A percentile compares a stretch with the other conserved stretches of the same genome.
These are phyloP conservation scores for Schizosaccharomyces japonicus DNA, from an alignment of 805 yeast species.

Conservation along the genomic window DNA sequence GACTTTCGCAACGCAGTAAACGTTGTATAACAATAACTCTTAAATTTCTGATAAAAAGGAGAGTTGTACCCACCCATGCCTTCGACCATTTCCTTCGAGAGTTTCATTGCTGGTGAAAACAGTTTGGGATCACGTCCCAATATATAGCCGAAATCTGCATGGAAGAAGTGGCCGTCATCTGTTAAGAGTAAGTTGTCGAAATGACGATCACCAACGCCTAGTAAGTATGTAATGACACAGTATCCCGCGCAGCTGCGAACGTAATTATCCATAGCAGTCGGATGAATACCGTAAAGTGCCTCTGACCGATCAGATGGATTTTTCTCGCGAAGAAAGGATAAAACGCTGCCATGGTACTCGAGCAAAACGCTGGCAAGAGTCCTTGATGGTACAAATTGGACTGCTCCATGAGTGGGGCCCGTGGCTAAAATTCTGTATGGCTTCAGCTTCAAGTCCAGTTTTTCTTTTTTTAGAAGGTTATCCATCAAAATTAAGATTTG, in stretches of 20 bases:
- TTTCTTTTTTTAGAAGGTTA: conserved; percentile 63
- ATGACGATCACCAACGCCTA: conserved; percentile 96
- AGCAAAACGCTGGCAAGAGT: conserved; percentile 60
- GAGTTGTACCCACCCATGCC: conserved; percentile 91
- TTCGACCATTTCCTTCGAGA: conserved; percentile 88
- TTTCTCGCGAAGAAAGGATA: conserved; percentile 43
- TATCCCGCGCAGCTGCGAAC: conserved; percentile 87
- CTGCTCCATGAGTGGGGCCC: conserved; percentile 72
- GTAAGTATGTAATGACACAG: conserved; percentile 77
- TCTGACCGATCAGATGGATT: conserved; percentile 25
- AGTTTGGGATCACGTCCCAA: conserved; percentile 95
- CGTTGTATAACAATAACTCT: conserved; percentile 84
- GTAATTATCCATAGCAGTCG: conserved; percentile 72
- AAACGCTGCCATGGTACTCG: conserved; percentile 46
- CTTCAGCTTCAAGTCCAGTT: conserved; percentile 61
- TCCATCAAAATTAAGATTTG: conserved; percentile 86
- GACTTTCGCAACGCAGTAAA: conserved; percentile 75
- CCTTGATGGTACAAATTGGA: conserved; percentile 83
- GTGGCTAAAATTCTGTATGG: conserved; percentile 84
- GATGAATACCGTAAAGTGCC: conserved; percentile 22
- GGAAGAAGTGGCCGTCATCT: conserved; percentile 78
- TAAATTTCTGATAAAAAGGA: conserved; percentile 62
- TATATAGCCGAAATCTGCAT: conserved; percentile 92
- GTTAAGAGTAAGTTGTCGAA: conserved; percentile 66
- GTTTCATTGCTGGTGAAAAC: conserved; percentile 91